Evolutionary conservation across 371 early-diverging fungal species (phyloP), one percentile per base, ranked within the genome.

Genomic region (Smittium culicis): DNA sequence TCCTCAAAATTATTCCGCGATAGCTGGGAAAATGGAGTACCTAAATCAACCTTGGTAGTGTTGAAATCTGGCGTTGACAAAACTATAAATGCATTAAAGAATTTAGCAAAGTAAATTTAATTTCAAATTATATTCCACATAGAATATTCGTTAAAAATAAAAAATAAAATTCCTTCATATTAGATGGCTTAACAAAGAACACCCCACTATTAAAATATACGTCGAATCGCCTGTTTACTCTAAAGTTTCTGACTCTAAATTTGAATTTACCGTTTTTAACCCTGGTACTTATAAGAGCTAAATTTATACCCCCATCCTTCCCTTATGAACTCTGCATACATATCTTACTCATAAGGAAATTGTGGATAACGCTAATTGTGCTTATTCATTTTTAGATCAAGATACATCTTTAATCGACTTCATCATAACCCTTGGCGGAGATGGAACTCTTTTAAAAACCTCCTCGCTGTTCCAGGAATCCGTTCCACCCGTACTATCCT

Each of bases 401-500:
- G 74, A 79, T 62, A 35, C 71, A 54, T 71, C 78, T 28, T 69
- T 67, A 0, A 75, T 88, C 0, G 96, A 95, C 73, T 85, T 93
- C 72, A 89, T 93, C 35, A 83, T 97, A 25, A 92, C 96, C 1
- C 76, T 96, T 20, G 98, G 98, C 34, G 98, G 98, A 33, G 98
- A 97, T 76, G 98, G 98, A 17, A 96, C 98, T 1, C 86, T 97
- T 54, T 82, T 97, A 58, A 92, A 91, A 71, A 80, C 91, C 0
- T 87, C 93, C 0, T 89, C 89, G 1, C 73, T 94, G 29, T 95
- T 94, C 72, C 85, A 83, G 31, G 76, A 79, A 29, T 78, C 80
- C 1, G 88, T 86, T 2, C 97, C 97, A 14, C 96, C 97, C 1
- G 84, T 96, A 5, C 73, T 96, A 30, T 88, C 93, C 11, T 93